A percentile compares a stretch with the other conserved stretches of the same genome.
Evolutionary conservation across 805 yeast species (phyloP).

Genomic region (Candida tibetensis): DNA sequence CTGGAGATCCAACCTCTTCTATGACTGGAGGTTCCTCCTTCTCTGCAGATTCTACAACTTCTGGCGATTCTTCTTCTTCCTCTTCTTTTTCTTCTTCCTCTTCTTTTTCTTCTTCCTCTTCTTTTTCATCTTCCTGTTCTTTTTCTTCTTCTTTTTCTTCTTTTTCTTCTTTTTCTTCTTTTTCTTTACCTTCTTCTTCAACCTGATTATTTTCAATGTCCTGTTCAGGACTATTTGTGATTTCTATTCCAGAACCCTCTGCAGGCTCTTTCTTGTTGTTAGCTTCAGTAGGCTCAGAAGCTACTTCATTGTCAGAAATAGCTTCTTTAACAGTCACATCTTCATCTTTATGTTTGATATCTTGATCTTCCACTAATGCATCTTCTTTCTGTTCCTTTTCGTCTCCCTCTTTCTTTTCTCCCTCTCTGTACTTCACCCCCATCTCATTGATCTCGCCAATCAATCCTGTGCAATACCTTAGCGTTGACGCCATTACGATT

Average conservation of each 20-base stretch:
- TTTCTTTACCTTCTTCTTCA: conserved; percentile 1
- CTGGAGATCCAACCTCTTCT: too few species aligned
- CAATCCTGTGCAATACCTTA: conserved; percentile 18
- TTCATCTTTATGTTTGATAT: conserved; percentile 5
- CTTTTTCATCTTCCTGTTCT: conserved; percentile 6
- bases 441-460: conserved; percentile 22
- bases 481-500: conserved; percentile 20
- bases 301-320: background rate
- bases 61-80: conserved; percentile 10
- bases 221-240: background rate
- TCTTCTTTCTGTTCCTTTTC: background rate
- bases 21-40: conserved; percentile 4
- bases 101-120: conserved; percentile 5
- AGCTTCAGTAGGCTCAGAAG: too few species aligned
- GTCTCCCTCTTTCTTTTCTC: conserved; percentile 3
- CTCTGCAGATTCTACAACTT: conserved; percentile 10
- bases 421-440: conserved; percentile 3
- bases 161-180: conserved; percentile 1
- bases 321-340: conserved; percentile 4
- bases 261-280: too few species aligned
- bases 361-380: conserved; percentile 5
- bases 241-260: too few species aligned
- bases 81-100: conserved; percentile 10
- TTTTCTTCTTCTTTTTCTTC: conserved; percentile 5
- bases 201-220: conserved; percentile 1